Base-by-base conservation (phyloP, 352 stramenopile species). In the Pythium myriotylum region DNA sequence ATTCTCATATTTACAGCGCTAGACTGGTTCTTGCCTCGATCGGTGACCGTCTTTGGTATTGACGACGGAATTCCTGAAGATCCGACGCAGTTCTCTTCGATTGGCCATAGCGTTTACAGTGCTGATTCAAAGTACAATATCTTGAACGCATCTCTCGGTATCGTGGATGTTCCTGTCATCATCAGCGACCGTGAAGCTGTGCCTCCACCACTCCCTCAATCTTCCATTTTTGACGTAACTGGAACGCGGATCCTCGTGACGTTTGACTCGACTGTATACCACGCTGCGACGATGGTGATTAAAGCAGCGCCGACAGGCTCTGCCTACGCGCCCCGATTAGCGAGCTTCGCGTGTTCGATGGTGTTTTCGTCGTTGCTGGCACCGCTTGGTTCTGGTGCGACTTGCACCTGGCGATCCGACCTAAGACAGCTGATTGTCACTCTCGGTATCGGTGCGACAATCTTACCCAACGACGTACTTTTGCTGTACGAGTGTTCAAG, bases 231-330 rank as follows among this genome's bases (percentile, higher is more conserved):
- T 46, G 84, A 90, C 26, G 54, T 52, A 8, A 74, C 80, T 0
- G 81, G 81, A 10, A 72, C 83, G 0, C 82, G 78, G 8, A 51
- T 93, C 9, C 54, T 77, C n/a, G 57, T 90, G 19, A 53, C 48
- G 1, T 91, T 93, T 14, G 81, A 90, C 66, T 90, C 81, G 10
- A 66, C 47, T 0, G 81, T 93, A 9, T 93, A 77, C 49, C 84
- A 91, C 37, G 79, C 74, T 0, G 78, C 74, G 9, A 79, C 84
- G 0, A 93, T 93, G 84, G 45, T 65, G 8, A 63, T 88, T 7
- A 67, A 63, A 4, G n/a, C 29, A 1, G 43, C 39, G 6, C 46
- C 54, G 9, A 43, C 45, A 4, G 50, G 40, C 14, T 66, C 55
- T 5, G 61, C 50, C 22, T 59, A 63, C 26, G 29, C 50, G 3